These are phyloP conservation scores for Apiotrichum mycotoxinovorans DNA, from an alignment of 1,284 basidiomycete species.

Conservation along the genomic window DNA sequence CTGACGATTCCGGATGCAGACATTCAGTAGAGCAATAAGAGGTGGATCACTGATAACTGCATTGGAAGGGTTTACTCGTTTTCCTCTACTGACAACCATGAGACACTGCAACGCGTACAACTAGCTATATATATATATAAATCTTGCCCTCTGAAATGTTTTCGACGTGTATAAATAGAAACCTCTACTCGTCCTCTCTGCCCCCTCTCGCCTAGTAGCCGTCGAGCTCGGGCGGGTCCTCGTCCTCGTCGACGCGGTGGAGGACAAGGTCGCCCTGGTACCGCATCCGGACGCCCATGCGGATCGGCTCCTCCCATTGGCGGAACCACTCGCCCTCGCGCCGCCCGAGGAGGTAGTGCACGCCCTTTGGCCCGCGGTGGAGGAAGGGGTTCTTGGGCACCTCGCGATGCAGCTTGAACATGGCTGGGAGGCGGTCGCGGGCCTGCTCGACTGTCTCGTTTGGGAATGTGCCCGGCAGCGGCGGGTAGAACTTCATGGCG, in stretches of 20 bases:
- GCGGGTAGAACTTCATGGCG: slow-evolving; percentile 39
- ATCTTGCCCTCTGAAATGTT: no score
- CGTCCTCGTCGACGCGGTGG: slow-evolving; percentile 6
- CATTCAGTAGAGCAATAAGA: no score
- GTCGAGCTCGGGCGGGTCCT: slow-evolving; percentile 19
- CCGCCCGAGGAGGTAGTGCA: slow-evolving; percentile 54
- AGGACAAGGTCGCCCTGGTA: slow-evolving; percentile 34
- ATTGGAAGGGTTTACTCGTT: no score
- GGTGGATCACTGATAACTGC: no score
- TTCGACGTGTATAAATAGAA: no score
- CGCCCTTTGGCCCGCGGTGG: slow-evolving; percentile 37
- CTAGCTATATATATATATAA: no score
- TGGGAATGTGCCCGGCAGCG: slow-evolving; percentile 39
- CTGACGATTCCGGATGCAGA: no score
- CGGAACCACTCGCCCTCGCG: slow-evolving; percentile 73
- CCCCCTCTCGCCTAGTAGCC: slow-evolving; percentile 13
- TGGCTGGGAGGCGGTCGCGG: slow-evolving; percentile 26
- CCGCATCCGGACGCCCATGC: slow-evolving; percentile 53
- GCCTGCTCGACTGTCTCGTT: slow-evolving; percentile 32
- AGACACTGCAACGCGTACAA: no score
- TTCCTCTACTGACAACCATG: no score
- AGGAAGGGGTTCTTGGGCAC: slow-evolving; percentile 30
- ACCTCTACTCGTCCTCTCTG: no score
- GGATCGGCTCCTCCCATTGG: slow-evolving; percentile 65
- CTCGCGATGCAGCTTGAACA: slow-evolving; percentile 42